Evolutionary conservation across 148 eudicot species (phyloP), one percentile per base, ranked within the genome.

Genomic region (Silene conica): DNA sequence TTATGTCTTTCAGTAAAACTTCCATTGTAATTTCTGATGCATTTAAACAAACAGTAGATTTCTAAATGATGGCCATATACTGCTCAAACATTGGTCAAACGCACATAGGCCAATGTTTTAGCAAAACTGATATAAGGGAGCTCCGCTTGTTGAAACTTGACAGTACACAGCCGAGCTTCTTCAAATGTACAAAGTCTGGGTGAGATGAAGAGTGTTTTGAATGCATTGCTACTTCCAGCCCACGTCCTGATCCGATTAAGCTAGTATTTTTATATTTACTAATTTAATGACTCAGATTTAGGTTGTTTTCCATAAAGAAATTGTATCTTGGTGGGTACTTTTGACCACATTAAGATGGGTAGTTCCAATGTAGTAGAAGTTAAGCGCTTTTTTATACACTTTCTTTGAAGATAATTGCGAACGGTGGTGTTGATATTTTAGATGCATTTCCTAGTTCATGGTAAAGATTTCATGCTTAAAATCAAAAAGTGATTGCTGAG

Each of bases 1-100:
- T 69, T 28, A 65, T 72, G 55, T 43, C 18, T 58, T 81, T 78
- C 41, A 12, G 63, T 31, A 25, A 26, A 46, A 48, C 15, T 31
- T 14, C 16, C 16, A 34, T 67, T 43, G 59, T 73, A 21, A 21
- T 43, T 45, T 70, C 41, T 11, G 28, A 25, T 55, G 20, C 60
- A 31, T 55, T 61, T 54, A 12, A 15, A 13, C 55, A 50, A 3
- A 50, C 52, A 10, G 12, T 9, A 48, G 52, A 50, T 50, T 50
- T 18, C 55, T 50, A 50, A 50, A 50, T 38, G 55, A 50, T 50
- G 16, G 55, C 16, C 55, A 50, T 50, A 12, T 50, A 11, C 43
- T 38, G 8, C 43, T 38, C 43, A 38, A 38, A 38, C 43, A 38
- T 38, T 38, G 43, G 43, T 38, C 43, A 38, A 38, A 38, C 0